Conservation (phyloP, 108 stramenopile genomes). For the Fistulifera pelliculosa region DNA sequence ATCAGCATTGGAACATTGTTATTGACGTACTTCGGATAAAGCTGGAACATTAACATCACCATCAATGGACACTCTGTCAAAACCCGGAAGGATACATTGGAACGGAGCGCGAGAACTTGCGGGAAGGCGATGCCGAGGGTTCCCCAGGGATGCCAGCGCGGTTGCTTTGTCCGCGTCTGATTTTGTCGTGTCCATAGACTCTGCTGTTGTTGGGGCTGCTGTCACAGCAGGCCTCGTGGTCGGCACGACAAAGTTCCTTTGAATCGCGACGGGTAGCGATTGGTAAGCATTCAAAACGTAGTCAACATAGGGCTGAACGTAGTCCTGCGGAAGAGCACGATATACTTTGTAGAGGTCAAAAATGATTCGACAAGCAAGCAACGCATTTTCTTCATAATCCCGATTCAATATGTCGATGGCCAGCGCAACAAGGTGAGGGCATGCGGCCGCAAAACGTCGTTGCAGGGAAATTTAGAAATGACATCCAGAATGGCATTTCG, state of each 20-base stretch:
- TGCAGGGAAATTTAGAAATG: conserved; percentile 67
- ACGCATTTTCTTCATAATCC: conserved; percentile 84
- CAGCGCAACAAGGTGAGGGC: conserved; percentile 59
- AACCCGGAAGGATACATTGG: conserved; percentile 70
- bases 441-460: conserved; percentile 74
- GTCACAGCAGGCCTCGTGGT: conserved; percentile 5
- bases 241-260: conserved; percentile 41
- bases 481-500: conserved; percentile 67
- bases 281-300: conserved; percentile 59
- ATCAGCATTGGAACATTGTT: conserved; percentile 74
- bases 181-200: neutral
- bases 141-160: conserved; percentile 9
- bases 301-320: conserved; percentile 75
- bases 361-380: conserved; percentile 66
- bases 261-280: conserved; percentile 39
- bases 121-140: conserved; percentile 5
- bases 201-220: neutral
- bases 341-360: conserved; percentile 83
- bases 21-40: conserved; percentile 80
- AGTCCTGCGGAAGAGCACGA: conserved; percentile 52
- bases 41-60: conserved; percentile 89
- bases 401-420: conserved; percentile 50
- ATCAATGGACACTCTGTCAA: conserved; percentile 87
- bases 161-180: conserved; percentile 16
- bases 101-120: conserved; percentile 24